These are phyloP conservation scores for Trifolium fragiferum DNA, from an alignment of 306 rosid species.

Conservation along the genomic window DNA sequence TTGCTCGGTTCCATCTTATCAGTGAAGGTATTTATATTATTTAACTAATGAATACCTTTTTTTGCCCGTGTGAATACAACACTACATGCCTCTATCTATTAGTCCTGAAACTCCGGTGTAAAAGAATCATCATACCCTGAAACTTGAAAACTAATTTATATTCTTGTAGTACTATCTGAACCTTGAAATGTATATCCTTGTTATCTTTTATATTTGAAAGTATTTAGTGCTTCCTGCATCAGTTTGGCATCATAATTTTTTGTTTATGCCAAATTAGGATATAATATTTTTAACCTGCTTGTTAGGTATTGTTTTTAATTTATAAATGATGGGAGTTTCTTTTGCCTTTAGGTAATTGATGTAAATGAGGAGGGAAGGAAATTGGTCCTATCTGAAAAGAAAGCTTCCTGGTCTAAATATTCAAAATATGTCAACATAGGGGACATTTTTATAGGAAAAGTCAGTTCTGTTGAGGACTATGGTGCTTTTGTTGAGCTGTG, in stretches of 20 bases:
- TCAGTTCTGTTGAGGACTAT: constrained; percentile 77
- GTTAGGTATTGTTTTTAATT: constrained; percentile 23
- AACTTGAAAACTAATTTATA: constrained; percentile 9
- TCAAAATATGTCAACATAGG: constrained; percentile 72
- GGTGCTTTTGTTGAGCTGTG: constrained; percentile 89
- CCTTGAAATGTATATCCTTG: constrained; percentile 15
- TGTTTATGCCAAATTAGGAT: constrained; percentile 13
- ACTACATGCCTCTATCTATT: background rate
- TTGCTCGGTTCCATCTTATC: constrained; percentile 62
- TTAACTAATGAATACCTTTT: constrained; percentile 21
- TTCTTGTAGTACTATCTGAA: constrained; percentile 22
- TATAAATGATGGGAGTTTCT: constrained; percentile 45
- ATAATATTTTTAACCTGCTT: constrained; percentile 2
- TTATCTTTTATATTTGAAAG: background rate
- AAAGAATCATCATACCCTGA: background rate
- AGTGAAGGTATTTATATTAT: constrained; percentile 60
- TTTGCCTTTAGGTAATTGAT: constrained; percentile 68
- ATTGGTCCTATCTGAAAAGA: constrained; percentile 85
- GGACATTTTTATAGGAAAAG: constrained; percentile 72
- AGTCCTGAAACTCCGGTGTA: constrained; percentile 9
- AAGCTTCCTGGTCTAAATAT: constrained; percentile 75
- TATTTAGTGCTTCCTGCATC: constrained; percentile 23
- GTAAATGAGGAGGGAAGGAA: constrained; percentile 77
- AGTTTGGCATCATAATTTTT: constrained; percentile 11
- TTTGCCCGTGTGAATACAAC: background rate